A percentile compares a stretch with the other conserved stretches of the same genome.
phyloP scores from a whole-genome alignment of 306 rosid species.

The Cicer pinnatifidum region DNA sequence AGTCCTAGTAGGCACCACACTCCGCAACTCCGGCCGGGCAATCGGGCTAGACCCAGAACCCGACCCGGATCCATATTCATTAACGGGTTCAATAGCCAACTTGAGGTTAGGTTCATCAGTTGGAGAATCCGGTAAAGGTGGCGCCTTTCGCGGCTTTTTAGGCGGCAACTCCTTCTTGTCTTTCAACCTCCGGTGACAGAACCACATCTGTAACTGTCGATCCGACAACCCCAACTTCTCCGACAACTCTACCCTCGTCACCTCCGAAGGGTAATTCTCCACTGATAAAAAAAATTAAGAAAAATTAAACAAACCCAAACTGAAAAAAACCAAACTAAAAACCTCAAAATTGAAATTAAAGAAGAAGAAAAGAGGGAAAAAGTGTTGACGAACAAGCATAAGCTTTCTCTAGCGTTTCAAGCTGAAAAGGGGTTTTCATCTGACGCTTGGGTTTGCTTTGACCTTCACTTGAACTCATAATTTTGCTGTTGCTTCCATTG shows the following conservation, averaged over 20 bases:
- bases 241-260: slow-evolving; percentile 73
- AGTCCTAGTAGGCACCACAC: slow-evolving; percentile 52
- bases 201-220: slow-evolving; percentile 99
- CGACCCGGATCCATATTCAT: slow-evolving; percentile 92
- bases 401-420: slow-evolving; percentile 89
- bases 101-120: slow-evolving; percentile 66
- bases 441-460: slow-evolving; percentile 95
- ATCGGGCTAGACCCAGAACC: slow-evolving; percentile 89
- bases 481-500: slow-evolving; percentile 55
- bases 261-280: slow-evolving; percentile 91
- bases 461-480: slow-evolving; percentile 85
- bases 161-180: slow-evolving; percentile 79
- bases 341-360: not conserved
- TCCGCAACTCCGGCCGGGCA: slow-evolving; percentile 64
- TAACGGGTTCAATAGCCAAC: slow-evolving; percentile 59
- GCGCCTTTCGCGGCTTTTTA: slow-evolving; percentile 57
- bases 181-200: slow-evolving; percentile 95
- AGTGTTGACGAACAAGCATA: slow-evolving; percentile 65
- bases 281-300: slow-evolving; percentile 50
- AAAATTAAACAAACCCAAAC: not conserved
- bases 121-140: slow-evolving; percentile 66
- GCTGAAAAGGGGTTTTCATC: slow-evolving; percentile 99
- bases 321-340: not conserved
- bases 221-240: slow-evolving; percentile 88
- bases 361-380: not conserved